Evolutionary conservation across 2,329 filamentous ascomycete species (phyloP).

Genomic region (Trichoderma breve): DNA sequence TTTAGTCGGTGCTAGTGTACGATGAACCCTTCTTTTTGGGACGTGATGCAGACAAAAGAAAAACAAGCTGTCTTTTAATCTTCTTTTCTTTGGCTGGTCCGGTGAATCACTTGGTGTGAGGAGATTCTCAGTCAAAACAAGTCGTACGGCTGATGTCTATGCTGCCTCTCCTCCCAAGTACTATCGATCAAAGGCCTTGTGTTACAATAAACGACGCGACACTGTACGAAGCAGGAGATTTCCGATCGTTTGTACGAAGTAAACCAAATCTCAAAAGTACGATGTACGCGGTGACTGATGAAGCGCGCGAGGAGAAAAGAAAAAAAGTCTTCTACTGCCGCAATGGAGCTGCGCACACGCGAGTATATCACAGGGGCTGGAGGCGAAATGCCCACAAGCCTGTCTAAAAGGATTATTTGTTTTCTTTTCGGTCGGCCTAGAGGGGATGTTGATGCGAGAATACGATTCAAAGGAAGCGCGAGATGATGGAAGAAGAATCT

Average conservation of each 20-base stretch:
- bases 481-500: background rate
- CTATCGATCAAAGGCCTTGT: constrained; percentile 18
- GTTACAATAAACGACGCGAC: constrained; percentile 21
- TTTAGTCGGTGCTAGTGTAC: constrained; percentile 13
- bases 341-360: constrained; percentile 20
- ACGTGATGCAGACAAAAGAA: constrained; percentile 3
- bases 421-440: constrained; percentile 11
- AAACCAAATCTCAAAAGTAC: constrained; percentile 22
- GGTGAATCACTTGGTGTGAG: constrained; percentile 21
- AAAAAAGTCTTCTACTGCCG: constrained; percentile 25
- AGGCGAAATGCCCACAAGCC: constrained; percentile 16
- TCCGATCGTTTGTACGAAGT: constrained; percentile 24
- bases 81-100: constrained; percentile 4
- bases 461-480: background rate
- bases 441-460: background rate
- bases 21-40: background rate
- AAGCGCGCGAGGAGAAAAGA: constrained; percentile 21
- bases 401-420: constrained; percentile 6
- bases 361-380: constrained; percentile 22
- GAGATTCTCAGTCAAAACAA: constrained; percentile 16
- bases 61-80: background rate
- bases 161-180: constrained; percentile 13
- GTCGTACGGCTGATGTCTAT: constrained; percentile 19
- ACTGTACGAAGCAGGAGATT: constrained; percentile 17
- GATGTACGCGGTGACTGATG: constrained; percentile 20